These are phyloP conservation scores for Cyberlindnera nakhonratchasimensis DNA, from an alignment of 805 yeast genomes.

Conservation along the genomic window DNA sequence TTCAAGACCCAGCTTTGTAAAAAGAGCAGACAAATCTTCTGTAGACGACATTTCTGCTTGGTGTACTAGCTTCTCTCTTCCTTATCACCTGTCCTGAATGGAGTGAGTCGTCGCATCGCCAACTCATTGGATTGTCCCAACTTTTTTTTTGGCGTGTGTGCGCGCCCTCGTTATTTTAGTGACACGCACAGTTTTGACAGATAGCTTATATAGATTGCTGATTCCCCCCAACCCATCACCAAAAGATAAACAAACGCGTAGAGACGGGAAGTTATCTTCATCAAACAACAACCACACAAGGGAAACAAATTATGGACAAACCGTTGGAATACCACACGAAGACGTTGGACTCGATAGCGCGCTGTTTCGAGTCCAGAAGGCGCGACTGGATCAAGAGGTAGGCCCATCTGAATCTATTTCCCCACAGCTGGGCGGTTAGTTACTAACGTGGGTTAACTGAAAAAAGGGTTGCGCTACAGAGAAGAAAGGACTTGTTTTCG, in stretches of 20 bases:
- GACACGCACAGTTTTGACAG: constrained; percentile 9
- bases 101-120: constrained; percentile 1
- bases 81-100: neutral
- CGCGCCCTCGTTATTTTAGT: neutral
- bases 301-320: constrained; percentile 4
- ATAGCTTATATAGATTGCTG: neutral
- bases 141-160: constrained; percentile 4
- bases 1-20: constrained; percentile 55
- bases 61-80: neutral
- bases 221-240: neutral
- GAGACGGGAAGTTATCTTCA: neutral
- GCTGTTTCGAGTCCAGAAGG: neutral
- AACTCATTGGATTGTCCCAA: neutral
- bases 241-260: neutral
- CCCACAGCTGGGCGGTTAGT: constrained; percentile 13
- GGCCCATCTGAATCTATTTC: neutral
- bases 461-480: constrained; percentile 8
- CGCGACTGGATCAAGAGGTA: constrained; percentile 8
- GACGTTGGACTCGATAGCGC: constrained; percentile 9
- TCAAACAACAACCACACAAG: neutral
- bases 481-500: constrained; percentile 6
- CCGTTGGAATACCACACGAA: constrained; percentile 9
- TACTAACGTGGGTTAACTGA: constrained; percentile 4
- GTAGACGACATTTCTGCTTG: constrained; percentile 20
- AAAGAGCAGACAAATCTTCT: constrained; percentile 34